Evolutionary conservation across 1,139 yeast genomes (phyloP), one percentile per base, ranked within the genome.

Genomic region (Taphrina populina): DNA sequence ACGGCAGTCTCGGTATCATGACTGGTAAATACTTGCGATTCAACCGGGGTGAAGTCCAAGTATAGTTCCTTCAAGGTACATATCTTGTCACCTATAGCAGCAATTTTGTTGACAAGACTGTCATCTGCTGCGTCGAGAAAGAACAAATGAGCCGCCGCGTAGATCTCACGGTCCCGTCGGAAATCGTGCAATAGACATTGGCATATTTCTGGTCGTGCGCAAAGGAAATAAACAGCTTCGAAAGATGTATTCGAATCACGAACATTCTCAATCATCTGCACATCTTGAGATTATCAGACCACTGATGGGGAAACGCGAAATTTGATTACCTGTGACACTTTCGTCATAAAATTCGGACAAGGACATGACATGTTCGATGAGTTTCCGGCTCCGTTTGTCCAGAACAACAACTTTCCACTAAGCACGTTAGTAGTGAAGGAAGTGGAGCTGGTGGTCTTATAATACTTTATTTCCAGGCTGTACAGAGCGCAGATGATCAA

Each of bases 181-280:
- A 77, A 82, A 65, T 84, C 90, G 0, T 83, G 76, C 40, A 76
- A 67, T 23, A 84, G 69, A 66, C 88, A 82, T 57, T 78, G 79
- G 47, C 81, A 69, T 10, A 79, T 74, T 65, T 74, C 81, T 32
- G 66, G 65, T 1, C 77, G 68, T 0, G 88, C 84, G 49, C 78
- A 78, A 19, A 82, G 64, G 21, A 83, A 67, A 64, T 83, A 83
- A 1, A 83, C 67, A 2, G 82, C 88, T 62, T 79, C 85, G 47
- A 79, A 75, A 33, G 74, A 74, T 10, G 69, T 69, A 66, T 76
- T 82, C 8, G 76, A 71, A 53, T 71, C 75, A 53, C 84, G 71
- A 51, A 70, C 69, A 13, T 76, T 67, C 62, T 81, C 87, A 19
- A 83, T 73, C 53, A 72, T 68, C 63, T 79, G 83, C 39, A 80